Base-by-base conservation (phyloP, 2,329 filamentous ascomycete species). In the Penicillium hesseltinei region DNA sequence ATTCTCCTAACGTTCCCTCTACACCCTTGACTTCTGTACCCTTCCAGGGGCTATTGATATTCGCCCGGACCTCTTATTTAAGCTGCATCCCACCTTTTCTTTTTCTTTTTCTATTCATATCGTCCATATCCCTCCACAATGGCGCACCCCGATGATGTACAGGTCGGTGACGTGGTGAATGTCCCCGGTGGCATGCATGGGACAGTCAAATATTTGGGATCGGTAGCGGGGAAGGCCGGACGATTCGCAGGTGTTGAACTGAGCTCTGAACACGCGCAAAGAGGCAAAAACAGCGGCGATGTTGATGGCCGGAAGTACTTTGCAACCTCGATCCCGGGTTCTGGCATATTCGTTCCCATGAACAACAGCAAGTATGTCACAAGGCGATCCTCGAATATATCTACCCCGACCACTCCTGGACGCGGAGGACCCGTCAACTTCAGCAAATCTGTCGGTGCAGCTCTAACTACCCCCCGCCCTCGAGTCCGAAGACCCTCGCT, bases 221-320 rank as follows among this genome's bases (percentile, higher is more conserved):
- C 81, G 39, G 93, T 99, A 40, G 85, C 87, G 66, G 92, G 92
- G 62, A 97, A 96, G 80, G 91, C 89, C 66, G 94, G 94, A 50
- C 84, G 85, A 21, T 99, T 99, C 80, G 92, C 91, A 33, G 94
- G 94, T 45, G 90, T 99, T 36, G 94, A 99, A 75, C 81, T 99
- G 62, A 86, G 88, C 68, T 80, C 84, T 52, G 90, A 96, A 65
- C 95, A 88, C 78, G 90, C 92, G 35, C 75, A 82, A 51, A 85
- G 89, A 71, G 94, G 94, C 35, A 99, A 99, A 81, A 99, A 99
- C 71, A 95, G 85, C 69, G 94, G 94, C 62, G 92, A 96, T 74
- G 94, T 97, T 54, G 93, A 97, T 66, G 94, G 93, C 40, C 80
- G 79, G 58, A 80, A 79, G 55, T 99, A 99, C 77, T 99, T 99